Conservation (phyloP, 2,329 filamentous ascomycete species). For the Fusarium domesticum region DNA sequence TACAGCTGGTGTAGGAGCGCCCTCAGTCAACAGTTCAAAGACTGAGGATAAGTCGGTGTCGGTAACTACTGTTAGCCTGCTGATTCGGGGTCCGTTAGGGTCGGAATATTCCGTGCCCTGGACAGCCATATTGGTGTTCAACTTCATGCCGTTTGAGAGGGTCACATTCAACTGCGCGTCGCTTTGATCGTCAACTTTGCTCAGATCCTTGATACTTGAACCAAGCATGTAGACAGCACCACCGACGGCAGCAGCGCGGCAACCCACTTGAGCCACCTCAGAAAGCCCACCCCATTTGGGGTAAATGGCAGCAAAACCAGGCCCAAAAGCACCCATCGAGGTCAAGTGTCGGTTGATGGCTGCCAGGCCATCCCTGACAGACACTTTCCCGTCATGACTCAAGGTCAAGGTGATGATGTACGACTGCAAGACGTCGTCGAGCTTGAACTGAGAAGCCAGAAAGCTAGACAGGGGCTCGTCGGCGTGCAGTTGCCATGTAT, state of each 20-base stretch:
- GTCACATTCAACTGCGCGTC: slow-evolving; percentile 41
- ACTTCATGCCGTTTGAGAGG: slow-evolving; percentile 55
- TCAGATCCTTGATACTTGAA: slow-evolving; percentile 54
- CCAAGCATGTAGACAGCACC: slow-evolving; percentile 87
- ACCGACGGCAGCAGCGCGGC: slow-evolving; percentile 85
- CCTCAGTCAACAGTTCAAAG: slow-evolving; percentile 71
- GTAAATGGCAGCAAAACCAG: slow-evolving; percentile 84
- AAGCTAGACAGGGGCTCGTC: slow-evolving; percentile 56
- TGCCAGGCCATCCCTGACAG: slow-evolving; percentile 64
- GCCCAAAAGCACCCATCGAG: slow-evolving; percentile 84
- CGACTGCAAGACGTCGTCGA: slow-evolving; percentile 65
- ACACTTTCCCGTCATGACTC: slow-evolving; percentile 61
- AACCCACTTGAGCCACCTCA: slow-evolving; percentile 87
- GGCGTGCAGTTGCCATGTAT: slow-evolving; percentile 58
- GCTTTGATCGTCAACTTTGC: slow-evolving; percentile 15
- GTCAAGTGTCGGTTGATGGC: slow-evolving; percentile 75
- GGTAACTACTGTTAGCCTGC: slow-evolving; percentile 66
- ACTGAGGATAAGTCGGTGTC: slow-evolving; percentile 61
- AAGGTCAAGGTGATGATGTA: slow-evolving; percentile 67
- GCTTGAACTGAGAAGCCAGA: slow-evolving; percentile 59
- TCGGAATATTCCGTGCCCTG: slow-evolving; percentile 38
- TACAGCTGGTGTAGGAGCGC: slow-evolving; percentile 70
- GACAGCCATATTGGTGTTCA: slow-evolving; percentile 56
- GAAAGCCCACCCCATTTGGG: slow-evolving; percentile 90
- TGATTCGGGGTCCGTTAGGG: slow-evolving; percentile 39